phyloP scores from a whole-genome alignment of 1,139 yeast species.

The Suhomyces terraborum region DNA sequence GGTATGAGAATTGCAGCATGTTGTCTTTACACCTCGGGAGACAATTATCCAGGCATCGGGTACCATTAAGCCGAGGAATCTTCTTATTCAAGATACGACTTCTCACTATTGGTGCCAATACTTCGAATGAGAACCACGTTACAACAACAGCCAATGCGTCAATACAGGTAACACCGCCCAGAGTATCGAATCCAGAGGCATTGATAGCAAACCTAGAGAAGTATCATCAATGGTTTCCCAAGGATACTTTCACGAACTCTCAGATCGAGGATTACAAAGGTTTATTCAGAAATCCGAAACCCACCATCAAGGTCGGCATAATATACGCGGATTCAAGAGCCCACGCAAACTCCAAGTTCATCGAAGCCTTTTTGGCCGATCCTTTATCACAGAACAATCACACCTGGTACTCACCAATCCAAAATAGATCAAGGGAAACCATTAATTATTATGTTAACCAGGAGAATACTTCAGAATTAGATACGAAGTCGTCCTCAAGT shows the following conservation, averaged over 20 bases:
- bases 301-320: slow-evolving; percentile 33
- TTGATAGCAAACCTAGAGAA: slow-evolving; percentile 8
- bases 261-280: slow-evolving; percentile 20
- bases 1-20: slow-evolving; percentile 1
- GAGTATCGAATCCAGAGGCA: slow-evolving; percentile 9
- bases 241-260: slow-evolving; percentile 25
- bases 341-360: slow-evolving; percentile 27
- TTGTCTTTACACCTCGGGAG: slow-evolving; percentile 2
- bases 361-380: slow-evolving; percentile 44
- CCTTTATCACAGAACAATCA: slow-evolving; percentile 40
- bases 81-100: background rate
- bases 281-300: slow-evolving; percentile 5
- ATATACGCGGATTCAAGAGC: slow-evolving; percentile 25
- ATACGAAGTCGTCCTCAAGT: background rate
- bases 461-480: slow-evolving; percentile 10
- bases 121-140: background rate
- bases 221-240: slow-evolving; percentile 27
- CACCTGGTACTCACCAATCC: slow-evolving; percentile 34
- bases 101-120: background rate
- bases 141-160: background rate
- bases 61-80: background rate
- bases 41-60: slow-evolving; percentile 2
- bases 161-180: background rate
- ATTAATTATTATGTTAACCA: slow-evolving; percentile 25
- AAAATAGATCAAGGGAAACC: slow-evolving; percentile 22